Conservation (phyloP, 2,329 filamentous ascomycete species). For the Corniculantispora saksenae region DNA sequence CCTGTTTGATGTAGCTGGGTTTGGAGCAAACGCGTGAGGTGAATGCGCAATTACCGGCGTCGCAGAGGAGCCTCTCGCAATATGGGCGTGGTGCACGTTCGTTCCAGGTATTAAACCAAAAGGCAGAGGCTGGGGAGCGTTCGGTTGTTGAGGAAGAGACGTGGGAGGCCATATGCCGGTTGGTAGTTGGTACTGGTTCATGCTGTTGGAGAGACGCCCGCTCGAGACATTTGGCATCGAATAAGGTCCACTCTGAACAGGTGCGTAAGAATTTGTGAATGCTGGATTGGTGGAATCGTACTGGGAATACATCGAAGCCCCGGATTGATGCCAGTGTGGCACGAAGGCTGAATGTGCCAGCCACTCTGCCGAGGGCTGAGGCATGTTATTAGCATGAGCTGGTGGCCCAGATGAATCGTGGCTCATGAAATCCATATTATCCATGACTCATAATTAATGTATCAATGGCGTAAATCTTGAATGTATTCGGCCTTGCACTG, state of each 20-base stretch:
- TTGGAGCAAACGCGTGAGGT: background rate
- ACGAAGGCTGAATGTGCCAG: background rate
- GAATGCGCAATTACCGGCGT: background rate
- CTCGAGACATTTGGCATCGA: background rate
- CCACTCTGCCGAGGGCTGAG: background rate
- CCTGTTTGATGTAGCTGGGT: background rate
- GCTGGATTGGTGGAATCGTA: background rate
- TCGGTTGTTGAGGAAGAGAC: background rate
- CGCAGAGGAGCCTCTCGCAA: background rate
- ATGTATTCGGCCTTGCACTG: background rate
- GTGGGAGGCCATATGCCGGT: background rate
- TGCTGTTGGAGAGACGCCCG: background rate
- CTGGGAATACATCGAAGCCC: background rate
- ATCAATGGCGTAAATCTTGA: background rate
- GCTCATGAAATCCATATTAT: slow-evolving; percentile 36
- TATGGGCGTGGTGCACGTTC: background rate
- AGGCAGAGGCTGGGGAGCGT: background rate
- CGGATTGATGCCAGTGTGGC: background rate
- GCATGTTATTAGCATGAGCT: slow-evolving; percentile 8
- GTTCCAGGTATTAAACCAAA: background rate
- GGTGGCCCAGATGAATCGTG: slow-evolving; percentile 25
- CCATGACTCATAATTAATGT: slow-evolving; percentile 26
- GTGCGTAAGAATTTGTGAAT: background rate
- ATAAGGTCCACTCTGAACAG: background rate
- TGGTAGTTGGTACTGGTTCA: background rate